Evolutionary conservation across 2,329 filamentous ascomycete species (phyloP).

Genomic region (Penicillium sclerotiorum): DNA sequence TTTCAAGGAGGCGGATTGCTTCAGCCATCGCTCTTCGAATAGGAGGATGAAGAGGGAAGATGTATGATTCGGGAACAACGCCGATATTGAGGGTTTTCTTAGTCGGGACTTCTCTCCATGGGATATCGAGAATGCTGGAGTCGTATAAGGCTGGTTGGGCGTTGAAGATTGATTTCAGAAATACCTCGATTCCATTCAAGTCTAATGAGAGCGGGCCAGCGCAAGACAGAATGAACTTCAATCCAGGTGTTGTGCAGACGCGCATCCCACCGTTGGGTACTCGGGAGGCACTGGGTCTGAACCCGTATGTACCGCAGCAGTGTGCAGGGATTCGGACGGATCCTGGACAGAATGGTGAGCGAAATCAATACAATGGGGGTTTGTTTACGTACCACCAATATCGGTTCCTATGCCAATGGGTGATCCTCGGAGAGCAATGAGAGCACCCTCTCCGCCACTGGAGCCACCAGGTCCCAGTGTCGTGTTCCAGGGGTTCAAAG

Average conservation of each 20-base stretch:
- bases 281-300: constrained; percentile 32
- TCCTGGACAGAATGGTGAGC: constrained; percentile 19
- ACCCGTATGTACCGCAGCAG: constrained; percentile 35
- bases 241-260: constrained; percentile 19
- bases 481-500: constrained; percentile 44
- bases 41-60: constrained; percentile 54
- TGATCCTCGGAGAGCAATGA: constrained; percentile 64
- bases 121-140: constrained; percentile 23
- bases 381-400: constrained; percentile 46
- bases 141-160: constrained; percentile 20
- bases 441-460: constrained; percentile 58
- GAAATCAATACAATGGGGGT: neutral
- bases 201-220: constrained; percentile 23
- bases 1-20: constrained; percentile 41
- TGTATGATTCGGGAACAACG: constrained; percentile 48
- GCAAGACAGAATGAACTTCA: constrained; percentile 25
- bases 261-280: constrained; percentile 26
- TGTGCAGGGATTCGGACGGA: constrained; percentile 35
- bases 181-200: constrained; percentile 20
- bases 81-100: constrained; percentile 48
- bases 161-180: constrained; percentile 16
- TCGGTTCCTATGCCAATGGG: constrained; percentile 66
- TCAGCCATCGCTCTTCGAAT: constrained; percentile 47
- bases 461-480: constrained; percentile 38
- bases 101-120: constrained; percentile 19